Percentiles rank a stretch among this genome's conserved stretches.
Conservation (phyloP, 345 rosid species). For the Trapa bicornis region DNA sequence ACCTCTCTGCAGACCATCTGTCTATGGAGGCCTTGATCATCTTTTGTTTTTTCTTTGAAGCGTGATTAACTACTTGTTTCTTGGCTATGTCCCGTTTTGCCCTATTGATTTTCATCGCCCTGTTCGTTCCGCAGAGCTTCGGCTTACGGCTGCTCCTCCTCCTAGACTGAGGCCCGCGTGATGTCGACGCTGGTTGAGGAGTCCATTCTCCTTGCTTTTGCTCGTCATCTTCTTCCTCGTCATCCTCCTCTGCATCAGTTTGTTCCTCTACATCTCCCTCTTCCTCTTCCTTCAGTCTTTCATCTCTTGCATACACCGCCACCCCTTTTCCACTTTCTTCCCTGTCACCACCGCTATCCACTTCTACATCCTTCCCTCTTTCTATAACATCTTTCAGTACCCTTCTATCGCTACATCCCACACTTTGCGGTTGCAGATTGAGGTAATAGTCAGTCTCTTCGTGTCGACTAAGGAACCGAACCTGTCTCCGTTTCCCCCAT, state of each 20-base stretch:
- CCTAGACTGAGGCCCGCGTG: neutral
- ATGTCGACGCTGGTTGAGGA: conserved; percentile 4
- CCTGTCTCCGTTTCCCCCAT: conserved; percentile 72
- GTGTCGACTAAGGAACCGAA: conserved; percentile 28
- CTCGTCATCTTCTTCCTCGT: conserved; percentile 16
- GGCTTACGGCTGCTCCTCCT: conserved; percentile 23
- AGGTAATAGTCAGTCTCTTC: conserved; percentile 6
- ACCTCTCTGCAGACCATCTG: conserved; percentile 84
- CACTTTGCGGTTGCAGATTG: neutral
- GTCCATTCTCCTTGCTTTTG: conserved; percentile 10
- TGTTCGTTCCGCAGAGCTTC: conserved; percentile 19
- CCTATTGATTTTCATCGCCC: conserved; percentile 17
- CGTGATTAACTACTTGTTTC: conserved; percentile 7
- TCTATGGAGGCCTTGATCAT: conserved; percentile 27
- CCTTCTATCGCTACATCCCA: neutral
- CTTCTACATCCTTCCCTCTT: conserved; percentile 3
- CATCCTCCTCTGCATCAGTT: conserved; percentile 11
- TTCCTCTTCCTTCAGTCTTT: conserved; percentile 1
- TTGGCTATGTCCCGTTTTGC: conserved; percentile 17
- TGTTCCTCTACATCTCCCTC: conserved; percentile 8
- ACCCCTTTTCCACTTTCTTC: conserved; percentile 7
- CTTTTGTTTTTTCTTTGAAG: conserved; percentile 15
- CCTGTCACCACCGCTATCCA: neutral
- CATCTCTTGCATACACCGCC: conserved; percentile 1
- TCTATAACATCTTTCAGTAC: neutral